phyloP scores from a whole-genome alignment of 106 monocot genomes.

The Chionographis japonica region DNA sequence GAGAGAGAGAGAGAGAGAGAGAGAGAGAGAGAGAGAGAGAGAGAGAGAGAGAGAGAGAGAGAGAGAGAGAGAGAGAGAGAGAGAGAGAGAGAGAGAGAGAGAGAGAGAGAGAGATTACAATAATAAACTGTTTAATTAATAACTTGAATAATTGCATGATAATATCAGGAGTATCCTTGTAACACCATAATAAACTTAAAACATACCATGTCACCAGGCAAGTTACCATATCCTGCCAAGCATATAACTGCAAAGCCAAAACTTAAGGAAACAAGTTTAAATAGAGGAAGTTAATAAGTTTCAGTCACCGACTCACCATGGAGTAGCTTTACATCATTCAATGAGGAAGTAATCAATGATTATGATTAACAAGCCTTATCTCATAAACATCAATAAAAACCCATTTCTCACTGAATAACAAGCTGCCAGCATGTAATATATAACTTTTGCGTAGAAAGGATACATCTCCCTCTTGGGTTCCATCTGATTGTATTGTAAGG shows the following conservation, averaged over 20 bases:
- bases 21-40: no score
- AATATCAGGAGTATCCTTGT: background rate
- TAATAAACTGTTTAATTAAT: no score
- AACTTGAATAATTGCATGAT: background rate
- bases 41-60: no score
- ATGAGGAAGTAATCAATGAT: background rate
- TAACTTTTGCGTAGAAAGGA: conserved; percentile 36
- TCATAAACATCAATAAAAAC: no score
- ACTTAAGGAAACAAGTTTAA: conserved; percentile 39
- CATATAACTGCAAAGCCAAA: conserved; percentile 47
- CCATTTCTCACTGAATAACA: no score
- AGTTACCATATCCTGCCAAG: conserved; percentile 94
- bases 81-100: no score
- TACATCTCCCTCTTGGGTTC: conserved; percentile 92
- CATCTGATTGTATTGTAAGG: conserved; percentile 98
- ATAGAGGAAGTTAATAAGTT: background rate
- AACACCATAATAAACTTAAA: no score
- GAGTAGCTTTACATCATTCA: background rate
- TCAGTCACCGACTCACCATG: background rate
- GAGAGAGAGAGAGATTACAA: no score
- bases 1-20: no score
- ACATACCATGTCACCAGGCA: conserved; percentile 93
- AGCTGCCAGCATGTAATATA: no score
- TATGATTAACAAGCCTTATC: no score
- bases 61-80: no score